A percentile compares a stretch with the other conserved stretches of the same genome.
Evolutionary conservation across 106 monocot genomes (phyloP).

Genomic region (Iris macrosiphon): DNA sequence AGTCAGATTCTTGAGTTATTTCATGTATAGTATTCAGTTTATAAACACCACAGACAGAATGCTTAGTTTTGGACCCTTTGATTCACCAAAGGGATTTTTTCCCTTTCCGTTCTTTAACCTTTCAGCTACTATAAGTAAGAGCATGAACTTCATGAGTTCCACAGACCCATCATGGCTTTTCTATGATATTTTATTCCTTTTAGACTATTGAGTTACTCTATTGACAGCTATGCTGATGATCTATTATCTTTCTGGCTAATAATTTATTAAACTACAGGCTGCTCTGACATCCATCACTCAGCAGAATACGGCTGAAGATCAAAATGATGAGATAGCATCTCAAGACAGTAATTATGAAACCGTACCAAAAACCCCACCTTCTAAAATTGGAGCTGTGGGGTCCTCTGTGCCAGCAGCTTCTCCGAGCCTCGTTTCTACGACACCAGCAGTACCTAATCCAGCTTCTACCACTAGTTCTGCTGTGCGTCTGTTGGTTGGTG

Average conservation of each 20-base stretch:
- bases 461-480: constrained; percentile 26
- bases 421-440: background rate
- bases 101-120: no score
- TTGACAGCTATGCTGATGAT: no score
- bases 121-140: no score
- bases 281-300: constrained; percentile 22
- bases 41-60: no score
- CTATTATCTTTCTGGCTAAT: background rate
- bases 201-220: no score
- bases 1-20: no score
- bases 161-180: no score
- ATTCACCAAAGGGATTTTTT: no score
- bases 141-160: no score
- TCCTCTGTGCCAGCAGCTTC: constrained; percentile 5
- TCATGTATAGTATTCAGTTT: no score
- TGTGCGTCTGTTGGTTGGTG: constrained; percentile 27
- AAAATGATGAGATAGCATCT: constrained; percentile 54
- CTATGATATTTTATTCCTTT: no score
- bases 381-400: constrained; percentile 25
- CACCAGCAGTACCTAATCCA: constrained; percentile 15
- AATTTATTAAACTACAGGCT: constrained; percentile 3
- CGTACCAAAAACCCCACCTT: constrained; percentile 43
- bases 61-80: no score
- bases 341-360: constrained; percentile 51
- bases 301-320: constrained; percentile 43